phyloP scores from a whole-genome alignment of 1,284 basidiomycete genomes.

The Xerocomus amazonicus region DNA sequence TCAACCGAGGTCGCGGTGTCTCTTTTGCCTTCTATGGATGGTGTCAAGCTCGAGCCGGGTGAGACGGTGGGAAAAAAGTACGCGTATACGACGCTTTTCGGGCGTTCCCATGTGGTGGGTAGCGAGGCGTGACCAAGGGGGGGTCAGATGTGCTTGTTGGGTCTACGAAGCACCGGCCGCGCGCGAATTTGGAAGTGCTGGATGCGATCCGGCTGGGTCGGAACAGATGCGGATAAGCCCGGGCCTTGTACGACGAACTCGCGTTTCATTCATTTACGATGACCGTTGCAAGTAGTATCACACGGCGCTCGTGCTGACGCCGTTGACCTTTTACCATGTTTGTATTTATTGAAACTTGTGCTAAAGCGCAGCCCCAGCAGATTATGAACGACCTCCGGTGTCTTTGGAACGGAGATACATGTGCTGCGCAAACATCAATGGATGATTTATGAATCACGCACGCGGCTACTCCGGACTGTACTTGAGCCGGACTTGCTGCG shows the following conservation, averaged over 20 bases:
- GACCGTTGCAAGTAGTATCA: too few species aligned
- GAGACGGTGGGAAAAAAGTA: conserved; percentile 22
- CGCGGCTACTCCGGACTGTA: too few species aligned
- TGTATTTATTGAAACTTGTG: too few species aligned
- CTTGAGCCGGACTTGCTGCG: too few species aligned
- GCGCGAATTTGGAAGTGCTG: conserved; percentile 41
- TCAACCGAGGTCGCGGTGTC: conserved; percentile 71
- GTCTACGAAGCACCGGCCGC: conserved; percentile 44
- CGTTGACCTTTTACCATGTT: too few species aligned
- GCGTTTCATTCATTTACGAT: background rate
- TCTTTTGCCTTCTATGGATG: conserved; percentile 40
- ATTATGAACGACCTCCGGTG: too few species aligned
- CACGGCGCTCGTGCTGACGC: too few species aligned
- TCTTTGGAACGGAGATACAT: too few species aligned
- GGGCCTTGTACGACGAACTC: too few species aligned
- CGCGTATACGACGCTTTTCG: conserved; percentile 39
- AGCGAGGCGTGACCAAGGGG: conserved; percentile 50
- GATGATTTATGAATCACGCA: too few species aligned
- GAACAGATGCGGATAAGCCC: conserved; percentile 35
- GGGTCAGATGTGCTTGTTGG: conserved; percentile 51
- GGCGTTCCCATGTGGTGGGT: conserved; percentile 50
- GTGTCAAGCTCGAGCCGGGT: background rate
- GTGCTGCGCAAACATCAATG: too few species aligned
- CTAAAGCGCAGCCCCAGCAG: too few species aligned
- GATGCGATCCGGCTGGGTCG: conserved; percentile 43